Base-by-base conservation (phyloP, 495 filamentous ascomycete genomes). In the Penicillium subrubescens region DNA sequence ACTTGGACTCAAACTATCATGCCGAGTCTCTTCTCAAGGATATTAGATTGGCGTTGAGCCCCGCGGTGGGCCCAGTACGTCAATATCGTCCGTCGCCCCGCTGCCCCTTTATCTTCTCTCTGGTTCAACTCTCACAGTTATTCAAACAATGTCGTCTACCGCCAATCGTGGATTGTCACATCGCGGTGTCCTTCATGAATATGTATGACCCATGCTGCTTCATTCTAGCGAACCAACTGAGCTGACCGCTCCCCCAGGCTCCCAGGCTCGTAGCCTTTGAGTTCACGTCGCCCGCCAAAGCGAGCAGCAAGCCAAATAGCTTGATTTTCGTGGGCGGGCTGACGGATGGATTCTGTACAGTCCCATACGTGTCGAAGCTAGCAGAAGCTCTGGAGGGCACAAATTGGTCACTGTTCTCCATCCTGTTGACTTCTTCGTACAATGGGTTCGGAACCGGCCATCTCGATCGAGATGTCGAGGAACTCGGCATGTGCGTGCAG, bases 301-400 rank as follows among this genome's bases (percentile, higher is more conserved):
- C 54, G 12, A 70, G 69, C 64, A 72, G 71, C 52, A 81, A 77
- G 52, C 71, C 78, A 58, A 88, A 96, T 79, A 88, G 87, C 25
- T 79, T 97, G 29, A 77, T 99, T 67, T 96, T 95, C 78, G 82
- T 97, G 57, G 89, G 88, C 64, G 94, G 95, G 23, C 85, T 99
- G 48, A 89, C 86, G 53, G 93, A 96, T 78, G 91, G 90, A 21
- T 83, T 93, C 50, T 82, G 87, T 61, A 91, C 89, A 0, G 84
- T 90, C 39, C 79, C 83, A 10, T 93, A 90, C 71, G 79, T 88
- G 2, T 63, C 81, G 8, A 67, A 71, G 0, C 71, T 94, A 25
- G 84, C 87, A 17, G 48, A 73, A 7, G 70, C 75, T n/a, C 81
- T 94, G 0, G 86, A 88, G 23, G 78, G 86, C 41, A 80, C 81